Evolutionary conservation across 2,329 filamentous ascomycete species (phyloP), one percentile per base, ranked within the genome.

Genomic region (Exophiala viscosa): DNA sequence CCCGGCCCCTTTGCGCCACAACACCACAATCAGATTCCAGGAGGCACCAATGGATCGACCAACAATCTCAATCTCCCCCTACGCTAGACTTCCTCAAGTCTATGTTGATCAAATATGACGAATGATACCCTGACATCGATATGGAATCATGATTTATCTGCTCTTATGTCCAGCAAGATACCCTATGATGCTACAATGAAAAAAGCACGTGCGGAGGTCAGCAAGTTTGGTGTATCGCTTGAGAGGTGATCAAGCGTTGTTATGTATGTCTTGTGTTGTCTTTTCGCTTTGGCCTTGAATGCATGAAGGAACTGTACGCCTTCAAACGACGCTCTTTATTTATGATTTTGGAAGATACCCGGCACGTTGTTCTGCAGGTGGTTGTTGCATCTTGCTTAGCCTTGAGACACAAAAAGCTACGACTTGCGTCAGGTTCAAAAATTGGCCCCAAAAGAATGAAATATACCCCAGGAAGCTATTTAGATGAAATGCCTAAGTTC

Each of bases 1-100:
- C 90, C 81, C 38, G 89, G 84, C 78, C 88, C 87, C 63, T 86
- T 90, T 80, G 88, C 88, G 80, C 86, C 88, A 82, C 90, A 87
- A 79, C 58, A 60, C 45, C 50, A 56, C 50, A 54, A 50, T 23
- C 55, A 58, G 48, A 50, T 58, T 36, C 38, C 48, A 14, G 46
- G 48, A 28, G 42, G 43, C 42, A 42, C 33, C 11, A 61, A 57
- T 38, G 59, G 60, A 52, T 59, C 58, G 38, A 50, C 48, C 28
- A 55, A 57, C 44, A 57, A 61, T 57, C 54, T 62, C 45, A 61
- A 60, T 53, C 54, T 62, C 35, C 59, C 60, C 52, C 58, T 62
- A 48, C 60, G 60, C 45, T 61, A 58, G 55, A 58, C 54, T 54
- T 56, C 50, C 18, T 48, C 38, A 56, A 54, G 55, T 58, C 51